Base-by-base conservation (phyloP, 345 rosid species). In the Salix purpurea region DNA sequence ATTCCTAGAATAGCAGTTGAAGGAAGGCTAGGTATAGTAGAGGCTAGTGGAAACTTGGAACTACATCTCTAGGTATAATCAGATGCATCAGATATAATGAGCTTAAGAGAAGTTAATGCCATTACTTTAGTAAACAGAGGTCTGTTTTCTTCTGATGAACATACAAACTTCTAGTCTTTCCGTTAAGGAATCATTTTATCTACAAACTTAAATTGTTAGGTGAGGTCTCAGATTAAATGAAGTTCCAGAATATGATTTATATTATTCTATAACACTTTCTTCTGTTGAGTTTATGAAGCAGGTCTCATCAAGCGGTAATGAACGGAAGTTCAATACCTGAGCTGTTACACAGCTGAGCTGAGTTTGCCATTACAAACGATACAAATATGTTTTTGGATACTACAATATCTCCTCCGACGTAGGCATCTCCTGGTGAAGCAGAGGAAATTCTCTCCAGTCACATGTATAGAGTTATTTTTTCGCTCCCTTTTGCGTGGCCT, bases 231-330 rank as follows among this genome's bases (percentile, higher is more conserved):
- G 34, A 32, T 24, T 24, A 24, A 24, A 24, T 24, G 26, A 24
- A 24, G 26, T 32, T 4, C 5, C 34, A 32, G 34, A 32, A 32
- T 32, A 4, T 0, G 0, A 32, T 32, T 32, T 32, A 32, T 32
- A 32, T 32, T 32, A 32, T 32, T 32, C 5, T 32, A 0, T 32
- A 0, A 32, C 34, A 4, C 5, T 32, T 32, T 32, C 34, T 32
- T 32, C 0, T 32, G 34, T 32, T 32, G 34, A 4, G 34, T 32
- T 4, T 32, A 4, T 67, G 28, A 65, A 85, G 88, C 96, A 96
- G 98, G 97, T 88, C 75, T 86, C 98, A 52, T 81, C 96, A 62
- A 93, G 98, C 85, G 70, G 85, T 44, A 58, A 88, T 0, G 98
- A 90, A 70, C 84, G 79, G 83, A 95, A 95, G 87, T 89, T 89